Evolutionary conservation across 2,329 filamentous ascomycete genomes (phyloP).

Genomic region (Verticillium alfalfae): DNA sequence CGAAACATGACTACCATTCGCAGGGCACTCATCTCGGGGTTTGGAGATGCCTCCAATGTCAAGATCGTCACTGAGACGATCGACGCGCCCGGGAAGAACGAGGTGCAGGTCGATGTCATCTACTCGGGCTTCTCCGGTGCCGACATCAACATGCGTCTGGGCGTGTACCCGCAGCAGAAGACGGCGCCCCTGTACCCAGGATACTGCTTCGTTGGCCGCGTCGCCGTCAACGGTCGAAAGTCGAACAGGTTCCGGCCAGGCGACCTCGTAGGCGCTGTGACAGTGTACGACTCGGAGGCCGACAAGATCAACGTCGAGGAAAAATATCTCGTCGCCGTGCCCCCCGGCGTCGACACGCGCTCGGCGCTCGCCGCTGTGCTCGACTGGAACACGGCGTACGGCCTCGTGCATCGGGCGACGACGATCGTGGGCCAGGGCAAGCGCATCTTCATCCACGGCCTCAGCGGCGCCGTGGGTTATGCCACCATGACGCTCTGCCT

Average conservation of each 20-base stretch:
- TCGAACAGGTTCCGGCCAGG: conserved; percentile 22
- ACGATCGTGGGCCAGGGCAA: conserved; percentile 31
- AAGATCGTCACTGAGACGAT: conserved; percentile 26
- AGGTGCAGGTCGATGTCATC: conserved; percentile 41
- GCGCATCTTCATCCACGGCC: conserved; percentile 43
- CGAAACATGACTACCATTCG: conserved; percentile 22
- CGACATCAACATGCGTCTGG: conserved; percentile 44
- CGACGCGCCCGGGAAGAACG: conserved; percentile 28
- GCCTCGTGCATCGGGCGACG: conserved; percentile 28
- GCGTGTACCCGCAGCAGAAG: conserved; percentile 38
- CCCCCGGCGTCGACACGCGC: conserved; percentile 30
- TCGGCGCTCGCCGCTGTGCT: conserved; percentile 33
- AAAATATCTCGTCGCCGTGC: conserved; percentile 37
- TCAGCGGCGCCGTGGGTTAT: conserved; percentile 43
- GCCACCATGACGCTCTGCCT: conserved; percentile 34
- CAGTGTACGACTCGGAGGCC: conserved; percentile 35
- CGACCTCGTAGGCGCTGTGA: conserved; percentile 27
- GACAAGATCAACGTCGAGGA: conserved; percentile 39
- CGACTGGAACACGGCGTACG: conserved; percentile 39
- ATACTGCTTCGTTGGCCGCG: conserved; percentile 39
- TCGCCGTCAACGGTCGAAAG: conserved; percentile 29
- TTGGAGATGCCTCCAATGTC: conserved; percentile 31
- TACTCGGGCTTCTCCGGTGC: conserved; percentile 41
- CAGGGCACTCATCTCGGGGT: conserved; percentile 37
- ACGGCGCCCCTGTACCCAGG: conserved; percentile 41